Percentiles rank a stretch among this genome's conserved stretches.
phyloP scores from a whole-genome alignment of 2,329 filamentous ascomycete genomes.

The Chrysosporium queenslandicum region DNA sequence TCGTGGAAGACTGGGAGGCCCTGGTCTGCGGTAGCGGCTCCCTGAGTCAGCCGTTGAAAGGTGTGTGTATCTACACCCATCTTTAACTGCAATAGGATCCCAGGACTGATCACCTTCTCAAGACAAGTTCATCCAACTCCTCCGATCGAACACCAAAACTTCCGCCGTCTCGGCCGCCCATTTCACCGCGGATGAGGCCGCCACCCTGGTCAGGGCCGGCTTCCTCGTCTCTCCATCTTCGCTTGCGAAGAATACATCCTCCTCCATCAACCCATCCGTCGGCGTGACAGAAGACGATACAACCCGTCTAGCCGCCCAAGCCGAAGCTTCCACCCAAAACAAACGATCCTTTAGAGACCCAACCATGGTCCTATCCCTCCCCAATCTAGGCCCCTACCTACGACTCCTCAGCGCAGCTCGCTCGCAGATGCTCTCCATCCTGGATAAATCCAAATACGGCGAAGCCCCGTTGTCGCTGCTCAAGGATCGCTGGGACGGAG shows the following conservation, averaged over 20 bases:
- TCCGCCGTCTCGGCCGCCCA: slow-evolving; percentile 37
- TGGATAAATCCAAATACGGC: slow-evolving; percentile 43
- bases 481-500: slow-evolving; percentile 55
- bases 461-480: slow-evolving; percentile 47
- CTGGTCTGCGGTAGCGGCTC: slow-evolving; percentile 30
- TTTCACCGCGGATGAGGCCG: slow-evolving; percentile 41
- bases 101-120: not conserved
- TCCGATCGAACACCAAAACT: slow-evolving; percentile 40
- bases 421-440: slow-evolving; percentile 44
- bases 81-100: too few species aligned
- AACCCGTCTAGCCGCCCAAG: too few species aligned
- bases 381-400: slow-evolving; percentile 51
- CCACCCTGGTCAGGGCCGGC: slow-evolving; percentile 42
- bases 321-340: not conserved
- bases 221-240: slow-evolving; percentile 45
- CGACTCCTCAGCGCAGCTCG: slow-evolving; percentile 47
- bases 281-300: too few species aligned
- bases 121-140: slow-evolving; percentile 43
- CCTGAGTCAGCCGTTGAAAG: slow-evolving; percentile 30
- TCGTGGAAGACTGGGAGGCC: slow-evolving; percentile 44
- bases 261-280: slow-evolving; percentile 11
- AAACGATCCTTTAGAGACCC: slow-evolving; percentile 20
- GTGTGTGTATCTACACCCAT: slow-evolving; percentile 20
- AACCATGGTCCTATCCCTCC: slow-evolving; percentile 46
- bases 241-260: slow-evolving; percentile 27